These are phyloP conservation scores for Durusdinium trenchii DNA, from an alignment of 73 alveolate species.

Conservation along the genomic window DNA sequence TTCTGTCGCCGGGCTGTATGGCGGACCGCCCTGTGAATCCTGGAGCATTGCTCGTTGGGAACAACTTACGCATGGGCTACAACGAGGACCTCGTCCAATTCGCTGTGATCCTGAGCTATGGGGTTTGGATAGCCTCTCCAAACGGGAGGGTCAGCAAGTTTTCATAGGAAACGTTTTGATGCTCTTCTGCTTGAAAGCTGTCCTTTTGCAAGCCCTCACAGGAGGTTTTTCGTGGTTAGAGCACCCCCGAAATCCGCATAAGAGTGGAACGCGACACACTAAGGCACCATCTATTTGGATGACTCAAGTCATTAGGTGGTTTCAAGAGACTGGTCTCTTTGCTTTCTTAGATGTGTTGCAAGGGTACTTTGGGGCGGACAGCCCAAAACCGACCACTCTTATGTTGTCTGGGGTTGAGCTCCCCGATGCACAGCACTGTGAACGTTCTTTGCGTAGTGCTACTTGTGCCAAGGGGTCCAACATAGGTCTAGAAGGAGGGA, in stretches of 20 bases:
- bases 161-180: neutral
- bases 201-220: neutral
- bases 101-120: neutral
- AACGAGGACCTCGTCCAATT: neutral
- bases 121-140: neutral
- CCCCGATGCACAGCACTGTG: too few relatives aligned
- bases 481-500: too few relatives aligned
- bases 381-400: neutral
- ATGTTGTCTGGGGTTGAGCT: too few relatives aligned
- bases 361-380: neutral
- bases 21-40: neutral
- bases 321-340: neutral
- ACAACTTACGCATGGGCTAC: too few relatives aligned
- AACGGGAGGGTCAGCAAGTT: neutral
- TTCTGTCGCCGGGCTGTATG: neutral
- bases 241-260: neutral
- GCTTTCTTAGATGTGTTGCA: neutral
- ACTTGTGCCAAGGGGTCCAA: too few relatives aligned
- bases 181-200: neutral
- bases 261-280: neutral
- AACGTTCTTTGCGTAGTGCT: too few relatives aligned
- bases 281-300: neutral
- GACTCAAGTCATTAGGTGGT: neutral
- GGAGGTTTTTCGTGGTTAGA: neutral
- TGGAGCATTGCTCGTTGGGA: neutral